Evolutionary conservation across 306 rosid genomes (phyloP).

Genomic region (Gillenia trifoliata): DNA sequence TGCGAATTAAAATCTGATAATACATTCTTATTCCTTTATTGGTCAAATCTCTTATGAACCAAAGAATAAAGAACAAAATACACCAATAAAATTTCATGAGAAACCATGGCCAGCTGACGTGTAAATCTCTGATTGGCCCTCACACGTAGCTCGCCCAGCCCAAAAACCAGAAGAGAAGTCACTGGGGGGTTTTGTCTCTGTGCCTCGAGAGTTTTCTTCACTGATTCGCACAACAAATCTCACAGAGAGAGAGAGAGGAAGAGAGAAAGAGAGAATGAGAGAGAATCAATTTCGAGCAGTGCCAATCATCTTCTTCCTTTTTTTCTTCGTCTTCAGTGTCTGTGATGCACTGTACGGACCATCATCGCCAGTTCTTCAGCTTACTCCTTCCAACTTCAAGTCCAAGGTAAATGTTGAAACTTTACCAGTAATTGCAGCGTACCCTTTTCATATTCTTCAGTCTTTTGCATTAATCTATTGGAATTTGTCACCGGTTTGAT

Average conservation of each 20-base stretch:
- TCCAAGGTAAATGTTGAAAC: constrained; percentile 55
- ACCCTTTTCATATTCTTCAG: constrained; percentile 10
- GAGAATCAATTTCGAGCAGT: constrained; percentile 21
- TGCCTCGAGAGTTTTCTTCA: constrained; percentile 25
- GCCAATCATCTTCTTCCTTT: constrained; percentile 21
- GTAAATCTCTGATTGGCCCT: constrained; percentile 39
- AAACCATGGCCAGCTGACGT: constrained; percentile 20
- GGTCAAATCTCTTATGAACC: neutral
- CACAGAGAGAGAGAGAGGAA: neutral
- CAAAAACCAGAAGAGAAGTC: neutral
- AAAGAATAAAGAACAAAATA: neutral
- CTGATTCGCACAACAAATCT: constrained; percentile 16
- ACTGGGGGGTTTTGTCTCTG: neutral
- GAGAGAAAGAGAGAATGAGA: constrained; percentile 22
- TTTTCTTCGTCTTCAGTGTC: constrained; percentile 23
- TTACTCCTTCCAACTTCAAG: constrained; percentile 89
- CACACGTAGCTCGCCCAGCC: constrained; percentile 50
- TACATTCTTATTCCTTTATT: neutral
- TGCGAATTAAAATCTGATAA: neutral
- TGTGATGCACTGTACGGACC: constrained; percentile 81
- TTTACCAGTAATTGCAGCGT: neutral
- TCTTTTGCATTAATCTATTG: neutral
- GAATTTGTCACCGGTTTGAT: constrained; percentile 16
- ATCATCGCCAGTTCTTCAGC: constrained; percentile 90
- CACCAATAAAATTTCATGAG: neutral